Conservation (phyloP, 2,329 filamentous ascomycete species). For the Neocatenulostroma microsporum region DNA sequence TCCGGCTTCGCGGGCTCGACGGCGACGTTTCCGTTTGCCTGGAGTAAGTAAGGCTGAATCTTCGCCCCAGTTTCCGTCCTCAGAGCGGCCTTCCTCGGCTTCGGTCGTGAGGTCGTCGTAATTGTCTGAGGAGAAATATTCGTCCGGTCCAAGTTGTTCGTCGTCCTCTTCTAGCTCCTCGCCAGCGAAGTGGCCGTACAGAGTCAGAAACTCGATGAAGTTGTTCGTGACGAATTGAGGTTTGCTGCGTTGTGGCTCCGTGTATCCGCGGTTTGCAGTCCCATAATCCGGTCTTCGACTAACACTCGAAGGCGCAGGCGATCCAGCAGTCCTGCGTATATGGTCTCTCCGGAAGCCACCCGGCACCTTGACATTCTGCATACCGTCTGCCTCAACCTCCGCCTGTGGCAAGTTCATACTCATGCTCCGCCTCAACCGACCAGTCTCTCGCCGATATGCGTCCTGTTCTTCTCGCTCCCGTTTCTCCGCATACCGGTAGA, state of each 20-base stretch:
- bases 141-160: slow-evolving; percentile 74
- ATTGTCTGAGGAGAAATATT: slow-evolving; percentile 80
- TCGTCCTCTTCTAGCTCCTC: slow-evolving; percentile 96
- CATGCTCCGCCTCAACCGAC: slow-evolving; percentile 67
- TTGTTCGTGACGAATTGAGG: slow-evolving; percentile 74
- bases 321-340: slow-evolving; percentile 63
- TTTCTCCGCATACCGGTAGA: slow-evolving; percentile 95
- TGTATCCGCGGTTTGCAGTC: slow-evolving; percentile 12
- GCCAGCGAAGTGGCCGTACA: slow-evolving; percentile 96
- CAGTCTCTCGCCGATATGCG: slow-evolving; percentile 48
- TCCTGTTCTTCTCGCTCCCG: slow-evolving; percentile 74
- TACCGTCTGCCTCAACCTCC: slow-evolving; percentile 66
- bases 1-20: slow-evolving; percentile 67
- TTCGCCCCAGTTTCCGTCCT: slow-evolving; percentile 74
- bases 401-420: slow-evolving; percentile 73
- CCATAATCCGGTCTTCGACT: slow-evolving; percentile 28
- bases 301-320: slow-evolving; percentile 41
- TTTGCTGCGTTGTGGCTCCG: slow-evolving; percentile 25
- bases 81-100: slow-evolving; percentile 42
- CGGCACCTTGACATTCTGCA: slow-evolving; percentile 83
- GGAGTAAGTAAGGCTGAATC: slow-evolving; percentile 71
- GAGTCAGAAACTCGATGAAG: slow-evolving; percentile 88
- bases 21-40: slow-evolving; percentile 61
- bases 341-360: slow-evolving; percentile 92
- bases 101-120: slow-evolving; percentile 47